These are phyloP conservation scores for Zygosaccharomyces gambellarensis DNA, from an alignment of 805 yeast species.

Conservation along the genomic window DNA sequence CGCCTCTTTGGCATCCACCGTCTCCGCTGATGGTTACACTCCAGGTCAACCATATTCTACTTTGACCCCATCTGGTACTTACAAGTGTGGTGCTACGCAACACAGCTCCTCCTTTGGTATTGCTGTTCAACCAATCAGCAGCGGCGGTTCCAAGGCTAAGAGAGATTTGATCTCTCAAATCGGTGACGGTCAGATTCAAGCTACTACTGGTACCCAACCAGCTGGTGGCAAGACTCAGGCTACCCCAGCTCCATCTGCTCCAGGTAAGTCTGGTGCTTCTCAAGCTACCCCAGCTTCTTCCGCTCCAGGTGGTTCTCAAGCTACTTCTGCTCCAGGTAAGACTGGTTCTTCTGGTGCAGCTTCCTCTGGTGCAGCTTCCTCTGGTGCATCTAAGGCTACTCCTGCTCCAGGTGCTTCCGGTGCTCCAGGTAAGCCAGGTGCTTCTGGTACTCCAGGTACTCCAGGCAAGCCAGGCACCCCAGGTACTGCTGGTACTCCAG, in stretches of 20 bases:
- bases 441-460: slow-evolving; percentile 1
- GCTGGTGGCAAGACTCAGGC: slow-evolving; percentile 13
- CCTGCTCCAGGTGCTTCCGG: not conserved
- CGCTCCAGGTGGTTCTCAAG: slow-evolving; percentile 14
- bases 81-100: slow-evolving; percentile 53
- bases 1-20: slow-evolving; percentile 42
- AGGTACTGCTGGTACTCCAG: slow-evolving; percentile 1
- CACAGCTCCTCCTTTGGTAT: slow-evolving; percentile 60
- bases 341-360: slow-evolving; percentile 16
- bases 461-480: not conserved
- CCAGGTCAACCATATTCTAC: slow-evolving; percentile 66
- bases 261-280: not conserved
- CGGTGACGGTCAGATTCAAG: slow-evolving; percentile 41
- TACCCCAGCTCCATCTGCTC: slow-evolving; percentile 28
- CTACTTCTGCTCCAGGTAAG: slow-evolving; percentile 9
- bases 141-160: slow-evolving; percentile 33
- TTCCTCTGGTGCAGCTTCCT: slow-evolving; percentile 16
- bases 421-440: not conserved
- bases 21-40: slow-evolving; percentile 52
- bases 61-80: slow-evolving; percentile 57
- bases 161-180: slow-evolving; percentile 41
- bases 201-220: slow-evolving; percentile 14
- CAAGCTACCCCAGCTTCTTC: slow-evolving; percentile 35
- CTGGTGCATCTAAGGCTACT: slow-evolving; percentile 10
- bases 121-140: slow-evolving; percentile 48